Evolutionary conservation across 2,329 filamentous ascomycete genomes (phyloP).

Genomic region (Ceratocystis cacaofunesta): DNA sequence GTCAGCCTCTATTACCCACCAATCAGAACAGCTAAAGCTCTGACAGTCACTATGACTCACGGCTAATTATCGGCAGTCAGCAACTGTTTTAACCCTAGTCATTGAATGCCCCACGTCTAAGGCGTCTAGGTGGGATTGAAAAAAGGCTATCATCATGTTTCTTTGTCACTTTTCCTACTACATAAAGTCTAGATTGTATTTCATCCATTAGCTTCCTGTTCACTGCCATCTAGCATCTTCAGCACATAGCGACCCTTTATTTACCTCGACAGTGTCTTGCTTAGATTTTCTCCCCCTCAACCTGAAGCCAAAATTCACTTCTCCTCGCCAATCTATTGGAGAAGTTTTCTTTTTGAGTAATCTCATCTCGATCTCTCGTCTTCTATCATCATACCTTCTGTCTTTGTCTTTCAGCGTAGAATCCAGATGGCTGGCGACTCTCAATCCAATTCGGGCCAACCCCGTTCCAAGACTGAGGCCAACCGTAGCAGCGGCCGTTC

Average conservation of each 20-base stretch:
- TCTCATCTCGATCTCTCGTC: neutral
- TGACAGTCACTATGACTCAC: neutral
- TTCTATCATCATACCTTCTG: neutral
- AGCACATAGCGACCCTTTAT: neutral
- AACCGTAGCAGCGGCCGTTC: neutral
- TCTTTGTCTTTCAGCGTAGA: neutral
- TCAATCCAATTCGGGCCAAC: slow-evolving; percentile 1
- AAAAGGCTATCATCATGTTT: neutral
- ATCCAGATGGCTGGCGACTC: slow-evolving; percentile 10
- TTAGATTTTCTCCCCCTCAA: neutral
- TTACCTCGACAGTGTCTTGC: neutral
- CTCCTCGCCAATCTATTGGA: neutral
- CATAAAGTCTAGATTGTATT: neutral
- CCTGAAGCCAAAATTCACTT: neutral
- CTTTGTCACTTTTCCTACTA: neutral
- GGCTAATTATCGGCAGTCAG: neutral
- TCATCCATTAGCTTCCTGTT: neutral
- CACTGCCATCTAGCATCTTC: neutral
- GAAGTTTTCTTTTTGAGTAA: neutral
- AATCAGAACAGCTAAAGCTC: neutral
- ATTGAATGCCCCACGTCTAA: neutral
- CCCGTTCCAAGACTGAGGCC: slow-evolving; percentile 3
- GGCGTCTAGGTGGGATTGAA: neutral
- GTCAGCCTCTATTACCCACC: neutral
- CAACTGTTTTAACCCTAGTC: neutral